phyloP scores from a whole-genome alignment of 805 yeast species.

The Kodamaea restingae region DNA sequence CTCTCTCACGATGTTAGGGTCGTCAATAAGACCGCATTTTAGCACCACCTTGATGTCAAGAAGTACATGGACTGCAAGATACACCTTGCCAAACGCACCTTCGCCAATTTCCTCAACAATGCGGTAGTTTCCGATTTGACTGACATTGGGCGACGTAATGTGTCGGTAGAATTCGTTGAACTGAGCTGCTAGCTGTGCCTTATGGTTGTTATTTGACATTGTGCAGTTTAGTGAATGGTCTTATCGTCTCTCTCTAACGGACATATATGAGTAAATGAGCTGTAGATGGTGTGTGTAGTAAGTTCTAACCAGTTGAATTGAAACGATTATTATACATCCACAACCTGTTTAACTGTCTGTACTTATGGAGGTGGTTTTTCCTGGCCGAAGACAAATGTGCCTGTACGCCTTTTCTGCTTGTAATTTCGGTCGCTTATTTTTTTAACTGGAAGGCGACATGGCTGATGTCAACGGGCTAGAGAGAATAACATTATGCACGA shows the following conservation, averaged over 20 bases:
- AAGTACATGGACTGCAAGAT: constrained; percentile 73
- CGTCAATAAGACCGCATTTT: constrained; percentile 72
- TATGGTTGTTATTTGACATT: constrained; percentile 34
- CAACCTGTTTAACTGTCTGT: neutral
- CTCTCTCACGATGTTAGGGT: constrained; percentile 86
- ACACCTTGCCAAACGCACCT: constrained; percentile 91
- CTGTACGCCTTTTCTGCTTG: no score
- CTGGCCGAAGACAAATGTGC: no score
- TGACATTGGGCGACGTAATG: constrained; percentile 44
- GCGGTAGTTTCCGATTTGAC: constrained; percentile 76
- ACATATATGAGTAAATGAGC: neutral
- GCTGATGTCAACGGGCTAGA: no score
- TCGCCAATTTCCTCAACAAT: constrained; percentile 77
- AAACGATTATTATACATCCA: no score
- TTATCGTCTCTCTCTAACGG: constrained; percentile 5
- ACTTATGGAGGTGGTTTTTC: no score
- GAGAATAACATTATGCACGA: no score
- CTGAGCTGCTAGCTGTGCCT: constrained; percentile 57
- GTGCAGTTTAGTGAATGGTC: neutral
- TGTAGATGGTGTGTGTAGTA: constrained; percentile 3
- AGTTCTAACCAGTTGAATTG: no score
- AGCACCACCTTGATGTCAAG: constrained; percentile 74
- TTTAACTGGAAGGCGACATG: no score
- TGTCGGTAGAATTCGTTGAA: constrained; percentile 54
- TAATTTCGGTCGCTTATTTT: no score